These are phyloP conservation scores for Senecio squalidus DNA, from an alignment of 140 eudicot species.

Conservation along the genomic window DNA sequence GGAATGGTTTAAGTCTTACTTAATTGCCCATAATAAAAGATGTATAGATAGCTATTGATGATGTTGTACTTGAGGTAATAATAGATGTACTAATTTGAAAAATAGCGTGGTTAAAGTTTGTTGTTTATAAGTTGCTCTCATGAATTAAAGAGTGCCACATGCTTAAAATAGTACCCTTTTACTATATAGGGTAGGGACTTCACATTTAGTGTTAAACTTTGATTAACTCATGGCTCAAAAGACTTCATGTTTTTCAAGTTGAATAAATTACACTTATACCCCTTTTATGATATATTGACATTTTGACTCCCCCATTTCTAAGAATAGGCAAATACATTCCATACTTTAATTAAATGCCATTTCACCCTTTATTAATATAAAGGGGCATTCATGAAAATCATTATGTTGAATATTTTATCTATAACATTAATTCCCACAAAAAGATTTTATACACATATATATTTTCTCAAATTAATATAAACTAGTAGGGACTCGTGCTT, in stretches of 20 bases:
- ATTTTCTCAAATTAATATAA: no score
- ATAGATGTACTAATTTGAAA: conserved; percentile 36
- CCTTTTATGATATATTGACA: conserved; percentile 5
- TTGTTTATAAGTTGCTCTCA: conserved; percentile 37
- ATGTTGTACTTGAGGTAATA: conserved; percentile 27
- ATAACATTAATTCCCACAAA: no score
- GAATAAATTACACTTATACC: conserved; percentile 17
- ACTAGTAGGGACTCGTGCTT: no score
- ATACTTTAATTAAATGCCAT: neutral
- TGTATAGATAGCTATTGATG: conserved; percentile 29
- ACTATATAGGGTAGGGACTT: conserved; percentile 32
- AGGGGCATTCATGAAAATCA: neutral
- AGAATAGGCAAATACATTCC: neutral
- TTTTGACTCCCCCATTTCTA: neutral
- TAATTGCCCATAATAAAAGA: conserved; percentile 23
- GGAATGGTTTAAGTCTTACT: conserved; percentile 23
- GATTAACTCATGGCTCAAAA: conserved; percentile 14
- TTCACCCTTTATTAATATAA: neutral
- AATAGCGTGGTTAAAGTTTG: conserved; percentile 32
- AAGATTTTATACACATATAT: no score
- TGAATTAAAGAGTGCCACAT: conserved; percentile 33
- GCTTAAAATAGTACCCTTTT: conserved; percentile 29
- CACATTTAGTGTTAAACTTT: conserved; percentile 33
- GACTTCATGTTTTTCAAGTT: conserved; percentile 11
- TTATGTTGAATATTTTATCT: no score